Base-by-base conservation (phyloP, 2,329 filamentous ascomycete species). In the Proliferodiscus dingleyae region DNA sequence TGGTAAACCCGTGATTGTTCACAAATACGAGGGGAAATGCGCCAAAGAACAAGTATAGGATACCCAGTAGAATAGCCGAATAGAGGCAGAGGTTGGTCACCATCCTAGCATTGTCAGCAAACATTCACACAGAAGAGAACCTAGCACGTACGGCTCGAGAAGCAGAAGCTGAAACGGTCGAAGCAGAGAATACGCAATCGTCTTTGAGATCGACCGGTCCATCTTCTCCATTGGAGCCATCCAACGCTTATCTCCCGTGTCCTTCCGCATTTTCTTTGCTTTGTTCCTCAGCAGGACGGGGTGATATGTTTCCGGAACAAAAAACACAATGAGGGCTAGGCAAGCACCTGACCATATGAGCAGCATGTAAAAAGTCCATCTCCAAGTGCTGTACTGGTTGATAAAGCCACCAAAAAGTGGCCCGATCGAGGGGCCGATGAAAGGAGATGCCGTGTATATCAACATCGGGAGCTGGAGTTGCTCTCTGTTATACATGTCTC, bases 21-120 rank as follows among this genome's bases (percentile, higher is more conserved):
- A 73, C 64, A 61, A 95, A 95, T 13, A 95, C 81, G 36, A 94
- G 70, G 4, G 85, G 78, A 59, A 95, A 95, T 0, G 89, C 89
- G 16, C 89, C 89, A 63, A 95, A 94, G 71, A 94, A 95, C 30
- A 95, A 78, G 62, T 95, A 95, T 2, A 95, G 69, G 36, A 95
- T 85, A 4, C 89, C 90, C 6, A 95, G 73, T n/a, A 95, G 71
- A 43, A 96, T 79, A 30, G 89, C 88, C 1, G 87, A 87, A 57
- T 90, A 86, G 18, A 93, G 68, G 65, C 89, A 93, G 21, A 96
- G 79, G 55, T 81, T 81, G 46, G 93, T 71, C 49, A 83, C 87
- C 88, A 95, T 96, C n/a, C n/a, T n/a, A n/a, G n/a, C n/a, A n/a
- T n/a, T n/a, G n/a, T n/a, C n/a, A n/a, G n/a, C n/a, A n/a, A n/a